Percentiles rank a stretch among this genome's conserved stretches.
These are phyloP conservation scores for Entophlyctis luteolus DNA, from an alignment of 192 early-diverging fungal genomes.

Conservation along the genomic window DNA sequence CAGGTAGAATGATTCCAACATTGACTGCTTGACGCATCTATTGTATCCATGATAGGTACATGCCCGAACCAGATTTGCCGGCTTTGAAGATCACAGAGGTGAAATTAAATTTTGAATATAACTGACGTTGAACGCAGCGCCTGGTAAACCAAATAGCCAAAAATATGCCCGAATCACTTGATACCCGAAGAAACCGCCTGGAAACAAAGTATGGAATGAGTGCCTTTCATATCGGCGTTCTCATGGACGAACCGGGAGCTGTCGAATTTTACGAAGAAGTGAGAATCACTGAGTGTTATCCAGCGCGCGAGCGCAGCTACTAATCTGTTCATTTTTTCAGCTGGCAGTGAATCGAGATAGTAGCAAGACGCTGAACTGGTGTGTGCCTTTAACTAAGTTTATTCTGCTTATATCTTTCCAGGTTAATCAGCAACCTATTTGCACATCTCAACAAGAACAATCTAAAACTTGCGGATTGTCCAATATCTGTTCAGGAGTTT, in stretches of 20 bases:
- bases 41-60: conserved; percentile 50
- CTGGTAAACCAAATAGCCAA: too few relatives aligned
- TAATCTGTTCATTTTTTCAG: background rate
- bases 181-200: conserved; percentile 55
- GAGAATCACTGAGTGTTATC: background rate
- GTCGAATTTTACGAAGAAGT: conserved; percentile 73
- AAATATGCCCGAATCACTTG: conserved; percentile 79
- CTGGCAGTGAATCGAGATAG: conserved; percentile 30
- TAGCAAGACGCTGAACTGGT: conserved; percentile 33
- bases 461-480: conserved; percentile 42
- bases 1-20: conserved; percentile 41
- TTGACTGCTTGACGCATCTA: too few relatives aligned
- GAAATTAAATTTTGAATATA: background rate
- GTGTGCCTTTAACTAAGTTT: background rate
- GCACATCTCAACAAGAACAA: conserved; percentile 48
- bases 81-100: conserved; percentile 29
- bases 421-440: conserved; percentile 60
- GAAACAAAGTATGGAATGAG: conserved; percentile 56
- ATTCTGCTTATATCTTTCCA: conserved; percentile 14
- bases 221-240: conserved; percentile 52
- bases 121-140: background rate
- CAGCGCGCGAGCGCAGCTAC: conserved; percentile 6
- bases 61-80: conserved; percentile 79
- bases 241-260: conserved; percentile 72
- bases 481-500: conserved; percentile 55